Base-by-base conservation (phyloP, 2,329 filamentous ascomycete species). In the Trichoderma pleuroti region DNA sequence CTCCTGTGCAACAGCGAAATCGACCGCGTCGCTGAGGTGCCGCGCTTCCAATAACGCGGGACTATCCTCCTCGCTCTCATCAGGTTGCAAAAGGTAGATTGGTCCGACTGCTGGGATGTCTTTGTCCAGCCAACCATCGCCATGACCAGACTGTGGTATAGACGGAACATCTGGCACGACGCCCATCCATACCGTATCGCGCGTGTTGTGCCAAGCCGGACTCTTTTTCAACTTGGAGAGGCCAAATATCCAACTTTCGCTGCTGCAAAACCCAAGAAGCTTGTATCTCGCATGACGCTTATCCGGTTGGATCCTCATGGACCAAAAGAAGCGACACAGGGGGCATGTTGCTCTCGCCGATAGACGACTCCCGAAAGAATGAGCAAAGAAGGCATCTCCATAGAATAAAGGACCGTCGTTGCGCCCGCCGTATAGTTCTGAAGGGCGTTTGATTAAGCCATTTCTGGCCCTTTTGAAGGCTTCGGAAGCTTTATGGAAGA, bases 201-300 rank as follows among this genome's bases (percentile, higher is more conserved):
- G 28, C 18, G 68, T 4, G 7, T 54, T 54, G 18, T 46, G 24
- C 70, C 65, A 71, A 21, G 63, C 64, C 10, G 28, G n/a, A 34
- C 65, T 63, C 42, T 63, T 39, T 32, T 68, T 71, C 32, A 71
- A 28, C 4, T 24, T 21, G 2, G 70, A 61, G 8, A 62, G 65
- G 11, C 36, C 34, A 49, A 71, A 71, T 9, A 63, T 30, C 26
- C 64, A 61, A n/a, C 46, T 69, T 21, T 71, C 64, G 56, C 64
- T 71, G 34, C 65, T 68, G 59, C 70, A 69, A 52, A 71, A 69
- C 5, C 57, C 70, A 52, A 71, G 69, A 24, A 71, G 69, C 56
- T 71, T 71, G 30, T 71, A 60, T 12, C 30, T 56, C 6, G 54
- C 62, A 34, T 61, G 26, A 16, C 28, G 49, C 21, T 11, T 57